These are phyloP conservation scores for Acacia melanoxylon DNA, from an alignment of 306 rosid species.

Conservation along the genomic window DNA sequence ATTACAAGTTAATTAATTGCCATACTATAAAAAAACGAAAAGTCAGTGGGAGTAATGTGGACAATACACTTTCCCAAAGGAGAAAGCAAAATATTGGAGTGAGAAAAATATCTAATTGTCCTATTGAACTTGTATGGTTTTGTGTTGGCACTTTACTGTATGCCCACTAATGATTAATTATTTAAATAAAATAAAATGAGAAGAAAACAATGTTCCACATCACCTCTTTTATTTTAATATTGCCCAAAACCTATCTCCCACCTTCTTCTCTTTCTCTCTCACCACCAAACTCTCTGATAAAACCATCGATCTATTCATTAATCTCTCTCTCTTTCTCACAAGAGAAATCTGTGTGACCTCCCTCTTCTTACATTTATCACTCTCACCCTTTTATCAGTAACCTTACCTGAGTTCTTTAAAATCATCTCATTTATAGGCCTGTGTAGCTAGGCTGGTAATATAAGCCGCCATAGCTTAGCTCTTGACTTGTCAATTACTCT, in stretches of 20 bases:
- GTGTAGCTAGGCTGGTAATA: not conserved
- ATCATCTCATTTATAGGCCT: not conserved
- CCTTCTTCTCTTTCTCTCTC: not conserved
- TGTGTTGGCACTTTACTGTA: slow-evolving; percentile 18
- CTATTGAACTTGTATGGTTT: not conserved
- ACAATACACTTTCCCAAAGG: slow-evolving; percentile 39
- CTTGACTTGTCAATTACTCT: not conserved
- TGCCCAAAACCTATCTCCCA: slow-evolving; percentile 14
- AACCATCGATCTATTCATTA: not conserved
- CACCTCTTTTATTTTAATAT: slow-evolving; percentile 6
- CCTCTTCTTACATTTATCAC: not conserved
- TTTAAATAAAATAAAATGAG: not conserved
- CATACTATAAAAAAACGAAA: not conserved
- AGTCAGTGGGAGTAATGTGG: not conserved
- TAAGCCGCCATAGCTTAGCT: not conserved
- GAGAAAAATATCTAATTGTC: slow-evolving; percentile 42
- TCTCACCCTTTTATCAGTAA: not conserved
- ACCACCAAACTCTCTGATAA: slow-evolving; percentile 7
- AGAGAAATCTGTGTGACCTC: not conserved
- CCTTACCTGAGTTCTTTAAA: not conserved
- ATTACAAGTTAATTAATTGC: not conserved
- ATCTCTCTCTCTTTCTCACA: not conserved
- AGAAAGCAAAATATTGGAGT: slow-evolving; percentile 9
- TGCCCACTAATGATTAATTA: not conserved
- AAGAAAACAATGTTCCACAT: not conserved